phyloP scores from a whole-genome alignment of 2,329 filamentous ascomycete genomes.

The Alternaria triticimaculans region DNA sequence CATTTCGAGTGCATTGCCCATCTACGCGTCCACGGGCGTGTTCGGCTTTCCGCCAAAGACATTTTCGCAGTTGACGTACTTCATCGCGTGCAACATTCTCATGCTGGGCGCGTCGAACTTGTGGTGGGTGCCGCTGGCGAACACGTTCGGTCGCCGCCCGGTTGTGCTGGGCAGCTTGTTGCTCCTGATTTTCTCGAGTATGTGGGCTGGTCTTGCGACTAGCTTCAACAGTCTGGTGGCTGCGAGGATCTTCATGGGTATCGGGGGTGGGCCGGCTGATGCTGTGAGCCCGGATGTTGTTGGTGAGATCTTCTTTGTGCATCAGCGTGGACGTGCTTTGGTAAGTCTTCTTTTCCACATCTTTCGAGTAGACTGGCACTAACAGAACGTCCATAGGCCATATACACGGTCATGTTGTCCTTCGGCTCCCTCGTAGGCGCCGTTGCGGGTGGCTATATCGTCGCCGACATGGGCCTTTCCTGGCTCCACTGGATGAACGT shows the following conservation, averaged over 20 bases:
- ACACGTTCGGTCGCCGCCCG: conserved; percentile 50
- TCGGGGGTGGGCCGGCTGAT: conserved; percentile 47
- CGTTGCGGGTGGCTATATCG: conserved; percentile 52
- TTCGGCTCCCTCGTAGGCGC: conserved; percentile 49
- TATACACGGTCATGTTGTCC: conserved; percentile 52
- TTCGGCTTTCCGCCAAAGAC: conserved; percentile 38
- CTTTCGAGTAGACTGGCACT: not conserved
- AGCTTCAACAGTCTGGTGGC: conserved; percentile 47
- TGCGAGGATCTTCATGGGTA: conserved; percentile 49
- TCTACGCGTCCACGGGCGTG: conserved; percentile 42
- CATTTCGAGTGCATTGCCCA: conserved; percentile 46
- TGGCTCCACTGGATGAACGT: conserved; percentile 54
- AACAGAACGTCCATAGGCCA: conserved; percentile 32
- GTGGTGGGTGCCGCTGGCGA: conserved; percentile 52
- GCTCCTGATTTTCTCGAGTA: conserved; percentile 43
- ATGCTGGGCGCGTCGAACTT: conserved; percentile 50
- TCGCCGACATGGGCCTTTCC: conserved; percentile 38
- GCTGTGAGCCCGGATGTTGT: conserved; percentile 51
- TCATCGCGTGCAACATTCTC: conserved; percentile 50
- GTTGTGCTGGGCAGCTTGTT: conserved; percentile 47
- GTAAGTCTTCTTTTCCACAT: conserved; percentile 20
- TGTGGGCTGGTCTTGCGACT: conserved; percentile 51
- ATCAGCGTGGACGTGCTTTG: conserved; percentile 51
- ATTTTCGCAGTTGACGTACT: conserved; percentile 44
- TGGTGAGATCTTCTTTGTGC: conserved; percentile 53